Evolutionary conservation across 2,329 filamentous ascomycete genomes (phyloP).

Genomic region (Myriosclerotinia duriaeana): DNA sequence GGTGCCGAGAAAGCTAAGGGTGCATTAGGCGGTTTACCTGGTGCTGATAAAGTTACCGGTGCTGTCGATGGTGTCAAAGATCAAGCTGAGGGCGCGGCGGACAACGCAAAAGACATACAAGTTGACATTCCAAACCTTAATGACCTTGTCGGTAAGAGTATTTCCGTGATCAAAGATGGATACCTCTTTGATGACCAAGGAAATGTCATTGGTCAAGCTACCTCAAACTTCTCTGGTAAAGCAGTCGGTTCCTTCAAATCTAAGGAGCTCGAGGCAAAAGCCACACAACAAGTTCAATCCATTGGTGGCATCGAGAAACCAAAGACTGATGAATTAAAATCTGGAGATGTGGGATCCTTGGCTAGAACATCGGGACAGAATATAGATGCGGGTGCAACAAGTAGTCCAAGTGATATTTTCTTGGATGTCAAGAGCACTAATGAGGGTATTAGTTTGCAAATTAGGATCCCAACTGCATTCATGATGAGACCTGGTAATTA

Average conservation of each 20-base stretch:
- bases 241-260: constrained; percentile 20
- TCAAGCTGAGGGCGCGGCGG: background rate
- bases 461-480: constrained; percentile 24
- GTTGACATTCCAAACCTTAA: constrained; percentile 12
- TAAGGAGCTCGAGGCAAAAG: constrained; percentile 20
- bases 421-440: constrained; percentile 25
- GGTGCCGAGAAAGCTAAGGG: background rate
- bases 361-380: background rate
- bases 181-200: constrained; percentile 57
- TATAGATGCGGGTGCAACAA: background rate
- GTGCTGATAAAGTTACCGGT: background rate
- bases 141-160: constrained; percentile 60
- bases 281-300: constrained; percentile 9
- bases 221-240: constrained; percentile 21
- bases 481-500: constrained; percentile 15
- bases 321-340: background rate
- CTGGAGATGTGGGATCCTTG: background rate
- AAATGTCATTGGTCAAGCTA: constrained; percentile 58
- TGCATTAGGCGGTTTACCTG: constrained; percentile 7
- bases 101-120: constrained; percentile 5
- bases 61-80: constrained; percentile 5
- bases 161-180: constrained; percentile 64
- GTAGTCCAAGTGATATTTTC: constrained; percentile 24
- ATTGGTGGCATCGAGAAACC: background rate
- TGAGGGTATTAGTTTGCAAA: constrained; percentile 23